Conservation (phyloP, 2,329 filamentous ascomycete genomes). For the Monilinia polystroma region DNA sequence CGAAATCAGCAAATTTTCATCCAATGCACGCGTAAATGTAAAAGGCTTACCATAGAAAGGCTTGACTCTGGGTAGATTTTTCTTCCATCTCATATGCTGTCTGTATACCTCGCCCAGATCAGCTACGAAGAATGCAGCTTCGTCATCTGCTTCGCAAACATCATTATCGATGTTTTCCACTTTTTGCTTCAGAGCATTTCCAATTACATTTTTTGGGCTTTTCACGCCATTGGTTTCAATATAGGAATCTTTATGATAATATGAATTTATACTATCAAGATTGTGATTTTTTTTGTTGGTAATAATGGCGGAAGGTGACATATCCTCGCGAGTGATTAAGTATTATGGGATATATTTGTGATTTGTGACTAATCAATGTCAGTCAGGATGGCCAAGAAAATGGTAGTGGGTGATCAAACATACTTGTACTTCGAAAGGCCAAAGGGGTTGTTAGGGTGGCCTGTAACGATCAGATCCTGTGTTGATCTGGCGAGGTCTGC, state of each 20-base stretch:
- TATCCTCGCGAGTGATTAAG: slow-evolving; percentile 43
- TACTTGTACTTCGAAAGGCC: slow-evolving; percentile 37
- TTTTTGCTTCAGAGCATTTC: slow-evolving; percentile 80
- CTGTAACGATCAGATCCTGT: slow-evolving; percentile 89
- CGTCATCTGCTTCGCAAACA: slow-evolving; percentile 84
- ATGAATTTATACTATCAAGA: slow-evolving; percentile 37
- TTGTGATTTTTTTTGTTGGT: slow-evolving; percentile 46
- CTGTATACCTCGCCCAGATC: slow-evolving; percentile 98
- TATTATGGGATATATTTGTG: slow-evolving; percentile 26
- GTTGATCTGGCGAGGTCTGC: slow-evolving; percentile 92
- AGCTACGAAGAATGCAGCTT: slow-evolving; percentile 97
- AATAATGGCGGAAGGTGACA: slow-evolving; percentile 68
- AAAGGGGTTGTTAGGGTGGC: slow-evolving; percentile 76
- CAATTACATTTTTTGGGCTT: slow-evolving; percentile 75
- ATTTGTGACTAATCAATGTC: slow-evolving; percentile 18
- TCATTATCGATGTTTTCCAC: slow-evolving; percentile 84
- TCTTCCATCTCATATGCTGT: slow-evolving; percentile 98
- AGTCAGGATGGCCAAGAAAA: slow-evolving; percentile 15
- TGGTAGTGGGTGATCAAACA: slow-evolving; percentile 18
- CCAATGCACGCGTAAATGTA: slow-evolving; percentile 20
- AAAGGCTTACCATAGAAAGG: slow-evolving; percentile 81
- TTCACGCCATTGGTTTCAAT: slow-evolving; percentile 37
- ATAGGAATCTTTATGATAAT: slow-evolving; percentile 35
- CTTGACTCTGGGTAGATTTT: slow-evolving; percentile 86
- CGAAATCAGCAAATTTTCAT: slow-evolving; percentile 26